Evolutionary conservation across 2,329 filamentous ascomycete genomes (phyloP).

Genomic region (Penicillium brevicompactum): DNA sequence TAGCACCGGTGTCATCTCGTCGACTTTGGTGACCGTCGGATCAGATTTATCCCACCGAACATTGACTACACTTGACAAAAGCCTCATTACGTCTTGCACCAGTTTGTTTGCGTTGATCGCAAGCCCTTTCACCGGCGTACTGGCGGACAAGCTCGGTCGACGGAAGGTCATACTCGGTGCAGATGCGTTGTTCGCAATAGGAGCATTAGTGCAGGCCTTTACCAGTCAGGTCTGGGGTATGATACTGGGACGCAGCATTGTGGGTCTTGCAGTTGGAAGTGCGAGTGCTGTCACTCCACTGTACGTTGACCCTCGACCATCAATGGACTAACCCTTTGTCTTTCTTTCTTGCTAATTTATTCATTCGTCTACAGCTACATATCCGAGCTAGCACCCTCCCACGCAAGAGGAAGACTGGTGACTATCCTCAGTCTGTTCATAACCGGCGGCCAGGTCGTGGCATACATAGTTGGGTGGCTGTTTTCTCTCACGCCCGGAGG

Average conservation of each 20-base stretch:
- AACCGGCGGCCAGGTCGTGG: constrained; percentile 84
- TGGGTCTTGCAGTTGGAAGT: constrained; percentile 50
- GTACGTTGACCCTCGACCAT: constrained; percentile 33
- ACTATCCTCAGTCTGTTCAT: constrained; percentile 82
- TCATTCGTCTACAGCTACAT: constrained; percentile 69
- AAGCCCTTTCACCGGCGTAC: constrained; percentile 55
- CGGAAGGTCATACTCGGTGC: constrained; percentile 51
- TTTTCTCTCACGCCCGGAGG: constrained; percentile 65
- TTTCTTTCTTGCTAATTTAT: background rate
- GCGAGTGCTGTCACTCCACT: constrained; percentile 78
- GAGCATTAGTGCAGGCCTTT: constrained; percentile 46
- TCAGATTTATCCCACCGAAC: constrained; percentile 54
- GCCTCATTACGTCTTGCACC: constrained; percentile 60
- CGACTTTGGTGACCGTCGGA: constrained; percentile 59
- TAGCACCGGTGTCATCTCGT: constrained; percentile 63
- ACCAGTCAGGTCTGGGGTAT: constrained; percentile 47
- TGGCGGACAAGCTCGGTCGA: constrained; percentile 54
- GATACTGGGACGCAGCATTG: constrained; percentile 49
- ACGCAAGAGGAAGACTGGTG: constrained; percentile 75
- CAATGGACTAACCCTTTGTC: no score
- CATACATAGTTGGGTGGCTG: constrained; percentile 80
- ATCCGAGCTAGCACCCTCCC: constrained; percentile 77
- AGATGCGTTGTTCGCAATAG: constrained; percentile 49
- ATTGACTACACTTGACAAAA: constrained; percentile 59
- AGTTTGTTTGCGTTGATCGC: constrained; percentile 60